These are phyloP conservation scores for Daucus carota DNA, from an alignment of 129 eudicot species.

Conservation along the genomic window DH1_v3.0 NC_030383.2:4740501-4741000, in stretches of 20 bases:
- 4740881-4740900: background rate
- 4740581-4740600: constrained; percentile 10
- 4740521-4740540: constrained; percentile 24
- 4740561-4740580: constrained; percentile 28
- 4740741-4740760: constrained; percentile 42
- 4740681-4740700: constrained; percentile 54
- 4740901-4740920: too few species aligned
- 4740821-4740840: background rate
- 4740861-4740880: background rate
- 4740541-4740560: constrained; percentile 19
- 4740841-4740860: background rate
- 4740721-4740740: constrained; percentile 34
- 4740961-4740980: too few species aligned
- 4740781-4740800: background rate
- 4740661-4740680: constrained; percentile 42
- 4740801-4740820: background rate
- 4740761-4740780: constrained; percentile 63
- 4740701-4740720: constrained; percentile 26
- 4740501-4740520: constrained; percentile 34
- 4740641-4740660: constrained; percentile 24
- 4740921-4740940: too few species aligned
- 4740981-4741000: too few species aligned
- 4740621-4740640: constrained; percentile 32
- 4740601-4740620: constrained; percentile 15
- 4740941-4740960: too few species aligned